These are phyloP conservation scores for Moricandia moricandioides DNA, from an alignment of 345 rosid genomes.

Conservation along the genomic window DNA sequence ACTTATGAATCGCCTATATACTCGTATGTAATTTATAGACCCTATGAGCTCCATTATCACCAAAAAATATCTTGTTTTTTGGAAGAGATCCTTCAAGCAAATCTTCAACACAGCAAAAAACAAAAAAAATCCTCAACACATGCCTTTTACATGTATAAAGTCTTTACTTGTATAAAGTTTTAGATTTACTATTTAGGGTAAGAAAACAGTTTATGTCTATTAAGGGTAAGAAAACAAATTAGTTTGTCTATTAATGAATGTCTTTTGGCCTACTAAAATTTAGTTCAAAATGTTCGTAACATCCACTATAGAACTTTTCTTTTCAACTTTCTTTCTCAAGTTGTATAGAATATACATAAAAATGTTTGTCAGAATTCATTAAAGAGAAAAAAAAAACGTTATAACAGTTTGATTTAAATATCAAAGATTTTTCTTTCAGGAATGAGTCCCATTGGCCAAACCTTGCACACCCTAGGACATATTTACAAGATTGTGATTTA, in stretches of 20 bases:
- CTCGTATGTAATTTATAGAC: not conserved
- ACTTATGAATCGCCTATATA: not conserved
- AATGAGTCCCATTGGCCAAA: conserved; percentile 4
- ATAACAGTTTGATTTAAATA: not conserved
- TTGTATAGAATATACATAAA: not conserved
- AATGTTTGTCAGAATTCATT: not conserved
- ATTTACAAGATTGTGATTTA: not conserved
- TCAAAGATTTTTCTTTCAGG: not conserved
- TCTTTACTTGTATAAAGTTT: conserved; percentile 18
- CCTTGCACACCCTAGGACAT: not conserved
- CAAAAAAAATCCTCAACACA: conserved; percentile 22
- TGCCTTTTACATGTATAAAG: conserved; percentile 18
- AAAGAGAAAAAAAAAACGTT: not conserved
- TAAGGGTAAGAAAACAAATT: conserved; percentile 16
- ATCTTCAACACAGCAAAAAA: conserved; percentile 22
- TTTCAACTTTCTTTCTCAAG: not conserved
- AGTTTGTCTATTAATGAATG: conserved; percentile 18
- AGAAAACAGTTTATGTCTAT: conserved; percentile 22
- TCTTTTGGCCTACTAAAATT: conserved; percentile 19
- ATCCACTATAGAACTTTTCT: not conserved
- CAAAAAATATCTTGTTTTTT: conserved; percentile 21
- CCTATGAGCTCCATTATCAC: conserved; percentile 20
- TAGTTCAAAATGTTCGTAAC: conserved; percentile 13
- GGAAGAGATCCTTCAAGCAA: conserved; percentile 7
- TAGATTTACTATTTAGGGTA: conserved; percentile 27